Percentiles rank a stretch among this genome's conserved stretches.
Conservation (phyloP, 805 yeast genomes). For the Cyberlindnera mycetangii region DNA sequence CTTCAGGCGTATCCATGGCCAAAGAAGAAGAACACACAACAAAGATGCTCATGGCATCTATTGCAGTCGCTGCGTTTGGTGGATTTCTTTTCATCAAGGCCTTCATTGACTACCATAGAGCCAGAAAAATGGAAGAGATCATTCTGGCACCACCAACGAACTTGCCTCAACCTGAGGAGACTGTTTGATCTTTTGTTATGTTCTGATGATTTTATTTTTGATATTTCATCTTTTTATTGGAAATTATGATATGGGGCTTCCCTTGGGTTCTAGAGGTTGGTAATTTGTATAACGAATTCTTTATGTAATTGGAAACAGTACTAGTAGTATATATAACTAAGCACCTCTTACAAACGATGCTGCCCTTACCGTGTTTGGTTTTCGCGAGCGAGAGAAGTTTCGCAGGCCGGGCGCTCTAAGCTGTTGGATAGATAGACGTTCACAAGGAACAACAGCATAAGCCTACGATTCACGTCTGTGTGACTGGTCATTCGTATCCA, state of each 20-base stretch:
- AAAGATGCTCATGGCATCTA: conserved; percentile 43
- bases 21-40: conserved; percentile 7
- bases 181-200: conserved; percentile 4
- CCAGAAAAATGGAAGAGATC: conserved; percentile 70
- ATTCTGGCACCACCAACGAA: conserved; percentile 46
- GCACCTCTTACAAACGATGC: background rate
- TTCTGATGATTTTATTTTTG: background rate
- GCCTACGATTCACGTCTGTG: no score
- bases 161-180: conserved; percentile 9
- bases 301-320: background rate
- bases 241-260: background rate
- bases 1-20: conserved; percentile 20
- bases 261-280: conserved; percentile 1
- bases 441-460: no score
- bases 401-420: background rate
- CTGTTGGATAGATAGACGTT: no score
- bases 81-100: conserved; percentile 62
- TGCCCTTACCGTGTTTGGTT: background rate
- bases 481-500: no score
- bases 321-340: no score
- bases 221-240: background rate
- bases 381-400: background rate
- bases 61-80: conserved; percentile 66
- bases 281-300: conserved; percentile 2
- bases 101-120: conserved; percentile 65